Evolutionary conservation across 1,284 basidiomycete genomes (phyloP).

Genomic region (Vanrija pseudolonga): DNA sequence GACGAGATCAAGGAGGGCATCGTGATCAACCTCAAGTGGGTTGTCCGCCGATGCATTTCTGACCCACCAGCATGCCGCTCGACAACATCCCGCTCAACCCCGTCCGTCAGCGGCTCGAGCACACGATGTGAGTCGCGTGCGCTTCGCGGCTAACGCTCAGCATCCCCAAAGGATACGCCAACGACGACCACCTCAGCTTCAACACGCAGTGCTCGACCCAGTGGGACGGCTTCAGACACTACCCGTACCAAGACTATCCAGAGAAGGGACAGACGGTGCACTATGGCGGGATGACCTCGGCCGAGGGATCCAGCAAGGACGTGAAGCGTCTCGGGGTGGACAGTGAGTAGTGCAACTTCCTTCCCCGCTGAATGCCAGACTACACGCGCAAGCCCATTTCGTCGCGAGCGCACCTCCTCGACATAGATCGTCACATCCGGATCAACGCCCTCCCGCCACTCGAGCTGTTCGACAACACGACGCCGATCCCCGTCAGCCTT

Average conservation of each 20-base stretch:
- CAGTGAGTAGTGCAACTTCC: constrained; percentile 12
- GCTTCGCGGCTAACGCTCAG: constrained; percentile 3
- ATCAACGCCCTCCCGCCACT: constrained; percentile 40
- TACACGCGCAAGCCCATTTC: constrained; percentile 2
- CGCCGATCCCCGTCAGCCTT: constrained; percentile 29
- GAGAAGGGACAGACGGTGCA: constrained; percentile 12
- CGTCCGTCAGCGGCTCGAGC: constrained; percentile 8
- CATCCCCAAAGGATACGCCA: constrained; percentile 11
- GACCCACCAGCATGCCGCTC: constrained; percentile 12
- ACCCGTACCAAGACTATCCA: constrained; percentile 21
- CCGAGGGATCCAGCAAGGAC: background rate
- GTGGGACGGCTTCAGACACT: constrained; percentile 50
- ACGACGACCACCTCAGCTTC: constrained; percentile 41
- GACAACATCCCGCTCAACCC: constrained; percentile 1
- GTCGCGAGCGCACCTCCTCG: constrained; percentile 3
- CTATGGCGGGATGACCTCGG: constrained; percentile 11
- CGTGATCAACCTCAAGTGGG: constrained; percentile 35
- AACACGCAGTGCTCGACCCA: constrained; percentile 50
- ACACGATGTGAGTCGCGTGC: constrained; percentile 19
- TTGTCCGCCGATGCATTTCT: background rate
- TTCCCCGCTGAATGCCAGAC: constrained; percentile 4
- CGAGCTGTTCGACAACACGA: constrained; percentile 31
- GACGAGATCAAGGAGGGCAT: constrained; percentile 31
- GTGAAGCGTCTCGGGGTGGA: background rate
- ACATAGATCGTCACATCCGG: constrained; percentile 25